phyloP scores from a whole-genome alignment of 2,329 filamentous ascomycete species.

The Zarea fungicola region DNA sequence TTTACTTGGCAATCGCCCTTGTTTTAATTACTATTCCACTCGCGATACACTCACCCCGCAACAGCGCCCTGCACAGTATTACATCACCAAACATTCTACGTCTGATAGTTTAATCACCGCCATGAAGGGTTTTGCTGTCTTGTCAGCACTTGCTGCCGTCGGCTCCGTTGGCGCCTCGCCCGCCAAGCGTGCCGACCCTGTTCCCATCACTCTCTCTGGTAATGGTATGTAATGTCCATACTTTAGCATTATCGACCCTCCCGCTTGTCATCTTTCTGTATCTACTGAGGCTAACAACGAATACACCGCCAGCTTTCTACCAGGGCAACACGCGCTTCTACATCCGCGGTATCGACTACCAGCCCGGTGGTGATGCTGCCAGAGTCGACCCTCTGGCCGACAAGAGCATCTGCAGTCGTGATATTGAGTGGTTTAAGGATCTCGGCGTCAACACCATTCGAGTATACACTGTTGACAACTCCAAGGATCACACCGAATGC shows the following conservation, averaged over 20 bases:
- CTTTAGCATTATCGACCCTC: too few species aligned
- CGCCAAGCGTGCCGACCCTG: constrained; percentile 47
- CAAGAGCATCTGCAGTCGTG: constrained; percentile 63
- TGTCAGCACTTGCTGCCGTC: constrained; percentile 44
- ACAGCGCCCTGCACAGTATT: neutral
- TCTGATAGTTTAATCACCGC: constrained; percentile 22
- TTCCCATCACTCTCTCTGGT: constrained; percentile 48
- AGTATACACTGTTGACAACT: constrained; percentile 91
- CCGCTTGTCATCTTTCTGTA: neutral
- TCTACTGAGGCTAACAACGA: constrained; percentile 6
- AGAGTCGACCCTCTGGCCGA: constrained; percentile 73
- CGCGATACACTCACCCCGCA: constrained; percentile 10
- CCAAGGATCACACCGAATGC: constrained; percentile 72
- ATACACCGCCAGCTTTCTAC: constrained; percentile 45
- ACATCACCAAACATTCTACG: constrained; percentile 5
- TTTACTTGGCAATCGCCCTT: constrained; percentile 9
- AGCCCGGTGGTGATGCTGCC: constrained; percentile 53
- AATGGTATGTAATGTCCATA: constrained; percentile 48
- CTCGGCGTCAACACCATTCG: constrained; percentile 87
- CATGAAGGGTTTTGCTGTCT: constrained; percentile 46
- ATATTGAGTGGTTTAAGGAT: constrained; percentile 76
- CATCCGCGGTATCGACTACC: constrained; percentile 57
- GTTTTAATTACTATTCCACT: constrained; percentile 6
- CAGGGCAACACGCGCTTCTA: constrained; percentile 50
- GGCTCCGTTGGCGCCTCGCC: constrained; percentile 42